phyloP scores from a whole-genome alignment of 805 yeast genomes.

The Grigorovia humatica region DNA sequence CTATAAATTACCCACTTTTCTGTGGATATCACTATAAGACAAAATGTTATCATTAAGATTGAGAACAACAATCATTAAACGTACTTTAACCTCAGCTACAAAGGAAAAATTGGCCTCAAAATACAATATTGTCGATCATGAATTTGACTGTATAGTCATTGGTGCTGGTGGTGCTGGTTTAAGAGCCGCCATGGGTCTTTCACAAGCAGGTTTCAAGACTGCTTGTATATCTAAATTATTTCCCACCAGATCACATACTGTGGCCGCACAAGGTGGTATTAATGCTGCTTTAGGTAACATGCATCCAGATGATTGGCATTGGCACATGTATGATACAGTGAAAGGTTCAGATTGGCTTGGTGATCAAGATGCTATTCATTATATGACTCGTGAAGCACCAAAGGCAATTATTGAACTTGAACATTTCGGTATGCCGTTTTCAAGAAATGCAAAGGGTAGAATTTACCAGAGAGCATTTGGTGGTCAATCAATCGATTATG shows the following conservation, averaged over 20 bases:
- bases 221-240: slow-evolving; percentile 95
- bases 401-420: slow-evolving; percentile 91
- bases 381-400: slow-evolving; percentile 98
- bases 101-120: slow-evolving; percentile 16
- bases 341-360: slow-evolving; percentile 99
- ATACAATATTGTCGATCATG: slow-evolving; percentile 92
- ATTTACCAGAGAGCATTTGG: slow-evolving; percentile 99
- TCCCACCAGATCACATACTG: slow-evolving; percentile 98
- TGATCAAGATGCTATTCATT: slow-evolving; percentile 98
- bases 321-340: slow-evolving; percentile 99
- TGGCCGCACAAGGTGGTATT: slow-evolving; percentile 99
- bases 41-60: not conserved
- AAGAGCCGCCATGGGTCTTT: slow-evolving; percentile 96
- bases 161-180: slow-evolving; percentile 99
- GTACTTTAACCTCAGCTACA: not conserved
- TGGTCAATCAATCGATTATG: slow-evolving; percentile 90
- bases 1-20: too few species aligned
- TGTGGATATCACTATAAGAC: too few species aligned
- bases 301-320: slow-evolving; percentile 98
- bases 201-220: slow-evolving; percentile 93
- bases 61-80: not conserved
- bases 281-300: slow-evolving; percentile 97
- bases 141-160: slow-evolving; percentile 93
- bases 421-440: slow-evolving; percentile 97
- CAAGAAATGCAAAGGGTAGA: slow-evolving; percentile 92